Base-by-base conservation (phyloP, 1,284 basidiomycete genomes). In the Sparassis latifolia region DNA sequence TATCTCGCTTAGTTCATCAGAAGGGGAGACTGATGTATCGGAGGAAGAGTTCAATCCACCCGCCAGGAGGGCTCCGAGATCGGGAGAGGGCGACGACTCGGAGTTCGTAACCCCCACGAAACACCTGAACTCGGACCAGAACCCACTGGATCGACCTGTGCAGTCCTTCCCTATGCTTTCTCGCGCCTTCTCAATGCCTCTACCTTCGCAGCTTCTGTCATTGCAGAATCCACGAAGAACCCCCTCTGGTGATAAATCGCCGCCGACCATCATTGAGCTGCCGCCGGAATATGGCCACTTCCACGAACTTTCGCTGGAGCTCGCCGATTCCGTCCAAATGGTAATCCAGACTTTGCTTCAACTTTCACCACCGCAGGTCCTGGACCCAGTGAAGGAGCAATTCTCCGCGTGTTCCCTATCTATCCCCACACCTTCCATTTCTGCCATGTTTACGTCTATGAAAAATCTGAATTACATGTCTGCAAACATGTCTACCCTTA, bases 321-420 rank as follows among this genome's bases (percentile, higher is more conserved):
- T 95, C 5, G 91, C 92, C 5, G 92, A 95, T 67, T 86, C 86
- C 3, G 80, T 92, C n/a, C 91, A 94, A 68, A 82, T 86, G 69
- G 80, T 90, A 49, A 86, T 95, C n/a, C 92, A 95, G 64, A 94
- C 89, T 0, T 77, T 96, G 56, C 76, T 95, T 2, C 91, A 93
- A 62, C 76, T 95, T 51, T 89, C 89, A 0, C 92, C 92, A 1
- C 80, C 87, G 0, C 92, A 95, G 64, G 71, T 95, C n/a, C 77
- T 95, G 33, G 92, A 95, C 62, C 83, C 88, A n/a, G 85, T 86
- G 4, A 93, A 89, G 65, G 92, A 95, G 64, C 91, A 93, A 63
- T 89, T 92, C 62, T 86, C 92, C 2, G 86, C 89, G 31, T 94
- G 89, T 65, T 80, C 91, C n/a, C 69, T 95, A 12, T 85, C 89